A percentile compares a stretch with the other conserved stretches of the same genome.
Evolutionary conservation across 129 eudicot species (phyloP).

Genomic region (Chrysanthemum lavandulifolium): DNA sequence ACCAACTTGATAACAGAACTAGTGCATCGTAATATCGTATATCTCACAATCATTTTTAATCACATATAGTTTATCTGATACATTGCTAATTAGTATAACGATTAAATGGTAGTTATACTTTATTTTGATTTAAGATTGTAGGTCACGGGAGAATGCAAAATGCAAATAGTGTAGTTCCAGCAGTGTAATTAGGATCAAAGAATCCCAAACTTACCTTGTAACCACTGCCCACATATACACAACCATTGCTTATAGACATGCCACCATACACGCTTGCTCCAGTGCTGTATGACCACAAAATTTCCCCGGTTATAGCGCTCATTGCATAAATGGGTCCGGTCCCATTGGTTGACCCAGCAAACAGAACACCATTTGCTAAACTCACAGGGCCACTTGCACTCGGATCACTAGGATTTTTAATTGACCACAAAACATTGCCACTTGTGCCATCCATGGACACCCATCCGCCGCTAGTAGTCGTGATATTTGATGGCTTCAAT

Average conservation of each 20-base stretch:
- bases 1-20: too few relatives aligned
- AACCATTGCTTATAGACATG: constrained; percentile 55
- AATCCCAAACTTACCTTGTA: constrained; percentile 38
- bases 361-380: constrained; percentile 59
- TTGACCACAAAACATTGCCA: constrained; percentile 66
- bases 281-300: constrained; percentile 58
- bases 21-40: too few relatives aligned
- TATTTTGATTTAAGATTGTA: too few relatives aligned
- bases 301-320: constrained; percentile 52
- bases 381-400: constrained; percentile 58
- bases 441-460: constrained; percentile 62
- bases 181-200: constrained; percentile 40
- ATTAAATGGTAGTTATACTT: too few relatives aligned
- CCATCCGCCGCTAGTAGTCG: constrained; percentile 66
- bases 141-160: constrained; percentile 35
- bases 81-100: too few relatives aligned
- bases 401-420: constrained; percentile 62
- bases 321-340: constrained; percentile 71
- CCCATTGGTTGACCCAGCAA: constrained; percentile 67
- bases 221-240: constrained; percentile 68
- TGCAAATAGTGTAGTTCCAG: constrained; percentile 49
- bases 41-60: too few relatives aligned
- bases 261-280: constrained; percentile 80
- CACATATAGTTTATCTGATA: too few relatives aligned
- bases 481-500: constrained; percentile 49